A percentile compares a stretch with the other conserved stretches of the same genome.
phyloP scores from a whole-genome alignment of 768 basidiomycete genomes.

The Tubosaeta sp. region DNA sequence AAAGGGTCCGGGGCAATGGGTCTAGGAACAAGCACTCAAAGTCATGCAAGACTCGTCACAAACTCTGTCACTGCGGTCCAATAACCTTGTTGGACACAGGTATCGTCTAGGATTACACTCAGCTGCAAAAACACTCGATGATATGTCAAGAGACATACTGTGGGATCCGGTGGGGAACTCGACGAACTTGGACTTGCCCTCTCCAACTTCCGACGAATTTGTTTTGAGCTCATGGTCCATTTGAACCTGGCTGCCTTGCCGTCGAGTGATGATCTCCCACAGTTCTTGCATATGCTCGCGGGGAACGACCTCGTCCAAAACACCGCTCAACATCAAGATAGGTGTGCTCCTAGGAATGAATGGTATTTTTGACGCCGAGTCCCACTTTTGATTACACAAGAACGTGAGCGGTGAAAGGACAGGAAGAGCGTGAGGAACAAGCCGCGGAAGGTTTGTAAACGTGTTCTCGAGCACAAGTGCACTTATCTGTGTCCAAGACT shows the following conservation, averaged over 20 bases:
- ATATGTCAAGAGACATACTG: conserved; percentile 37
- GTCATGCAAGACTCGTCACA: conserved; percentile 27
- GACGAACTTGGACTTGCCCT: conserved; percentile 52
- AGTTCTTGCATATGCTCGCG: conserved; percentile 56
- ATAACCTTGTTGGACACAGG: conserved; percentile 51
- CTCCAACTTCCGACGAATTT: conserved; percentile 41
- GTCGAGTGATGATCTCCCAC: conserved; percentile 56
- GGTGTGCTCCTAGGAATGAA: conserved; percentile 62
- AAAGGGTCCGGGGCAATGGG: not conserved
- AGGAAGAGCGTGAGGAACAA: conserved; percentile 81
- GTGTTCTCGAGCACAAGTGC: conserved; percentile 93
- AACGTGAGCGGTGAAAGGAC: conserved; percentile 67
- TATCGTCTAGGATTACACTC: conserved; percentile 40
- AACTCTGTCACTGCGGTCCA: conserved; percentile 52
- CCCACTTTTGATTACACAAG: conserved; percentile 87
- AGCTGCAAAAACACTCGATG: not conserved
- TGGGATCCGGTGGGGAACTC: conserved; percentile 54
- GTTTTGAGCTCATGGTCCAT: conserved; percentile 26
- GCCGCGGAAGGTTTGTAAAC: conserved; percentile 76
- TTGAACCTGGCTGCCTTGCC: conserved; percentile 35
- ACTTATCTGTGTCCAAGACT: conserved; percentile 44
- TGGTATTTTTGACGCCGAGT: conserved; percentile 63
- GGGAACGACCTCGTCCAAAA: conserved; percentile 50
- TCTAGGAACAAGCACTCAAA: not conserved
- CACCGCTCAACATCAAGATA: conserved; percentile 79